A percentile compares a stretch with the other conserved stretches of the same genome.
Conservation (phyloP, 1,284 basidiomycete species). For the Pseudozyma tsukubaensis region DNA sequence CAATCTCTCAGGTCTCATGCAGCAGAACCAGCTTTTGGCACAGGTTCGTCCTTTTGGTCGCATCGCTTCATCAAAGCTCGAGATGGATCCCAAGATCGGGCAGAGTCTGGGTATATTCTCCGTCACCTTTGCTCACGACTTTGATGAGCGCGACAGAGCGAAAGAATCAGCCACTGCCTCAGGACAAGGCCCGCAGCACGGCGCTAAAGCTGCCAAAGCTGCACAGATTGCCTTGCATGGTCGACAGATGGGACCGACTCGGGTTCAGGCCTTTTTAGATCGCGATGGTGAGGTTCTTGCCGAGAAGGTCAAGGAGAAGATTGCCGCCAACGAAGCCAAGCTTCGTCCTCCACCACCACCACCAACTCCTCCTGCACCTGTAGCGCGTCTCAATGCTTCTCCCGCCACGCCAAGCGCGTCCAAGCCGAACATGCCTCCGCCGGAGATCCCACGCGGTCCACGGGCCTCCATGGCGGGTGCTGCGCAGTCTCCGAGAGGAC, state of each 20-base stretch:
- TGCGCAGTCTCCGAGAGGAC: slow-evolving; percentile 4
- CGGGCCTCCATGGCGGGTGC: slow-evolving; percentile 6
- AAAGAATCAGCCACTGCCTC: slow-evolving; percentile 12
- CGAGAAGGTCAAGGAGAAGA: slow-evolving; percentile 28
- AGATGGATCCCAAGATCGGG: slow-evolving; percentile 83
- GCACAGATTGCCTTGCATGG: slow-evolving; percentile 43
- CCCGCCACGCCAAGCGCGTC: slow-evolving; percentile 19
- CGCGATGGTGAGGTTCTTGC: slow-evolving; percentile 30
- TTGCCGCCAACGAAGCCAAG: slow-evolving; percentile 30
- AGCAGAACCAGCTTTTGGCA: slow-evolving; percentile 76
- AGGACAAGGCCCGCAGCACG: slow-evolving; percentile 39
- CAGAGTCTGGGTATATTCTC: slow-evolving; percentile 84
- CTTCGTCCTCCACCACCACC: slow-evolving; percentile 8
- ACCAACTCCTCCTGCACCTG: background rate
- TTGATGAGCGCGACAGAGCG: slow-evolving; percentile 39
- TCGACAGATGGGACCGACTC: slow-evolving; percentile 17
- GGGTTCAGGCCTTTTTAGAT: slow-evolving; percentile 32
- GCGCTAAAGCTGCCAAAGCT: slow-evolving; percentile 36
- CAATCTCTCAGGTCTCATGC: slow-evolving; percentile 79
- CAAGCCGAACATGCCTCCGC: slow-evolving; percentile 37
- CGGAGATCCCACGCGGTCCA: slow-evolving; percentile 25
- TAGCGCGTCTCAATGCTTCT: slow-evolving; percentile 8
- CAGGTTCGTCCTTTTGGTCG: slow-evolving; percentile 79
- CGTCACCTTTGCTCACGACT: slow-evolving; percentile 75
- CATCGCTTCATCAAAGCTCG: slow-evolving; percentile 79